Evolutionary conservation across 2,329 filamentous ascomycete genomes (phyloP).

Genomic region (Myriosclerotinia scirpicola): DNA sequence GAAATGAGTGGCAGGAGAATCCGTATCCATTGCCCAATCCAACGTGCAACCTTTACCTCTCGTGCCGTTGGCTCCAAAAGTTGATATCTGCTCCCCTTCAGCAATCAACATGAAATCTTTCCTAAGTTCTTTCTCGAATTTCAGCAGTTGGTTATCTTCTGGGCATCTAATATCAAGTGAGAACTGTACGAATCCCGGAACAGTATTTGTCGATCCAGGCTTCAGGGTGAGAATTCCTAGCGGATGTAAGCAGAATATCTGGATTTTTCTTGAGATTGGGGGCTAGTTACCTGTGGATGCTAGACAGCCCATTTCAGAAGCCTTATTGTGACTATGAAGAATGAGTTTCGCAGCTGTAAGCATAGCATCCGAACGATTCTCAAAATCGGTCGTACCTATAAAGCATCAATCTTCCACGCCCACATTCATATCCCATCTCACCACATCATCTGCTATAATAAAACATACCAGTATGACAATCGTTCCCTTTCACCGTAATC

Average conservation of each 20-base stretch:
- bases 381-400: slow-evolving; percentile 63
- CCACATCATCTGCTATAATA: neutral
- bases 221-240: slow-evolving; percentile 64
- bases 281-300: slow-evolving; percentile 49
- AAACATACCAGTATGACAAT: slow-evolving; percentile 61
- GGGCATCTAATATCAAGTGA: slow-evolving; percentile 66
- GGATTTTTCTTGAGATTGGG: neutral
- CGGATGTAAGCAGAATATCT: neutral
- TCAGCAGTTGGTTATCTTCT: slow-evolving; percentile 54
- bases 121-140: slow-evolving; percentile 57
- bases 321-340: slow-evolving; percentile 61
- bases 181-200: slow-evolving; percentile 67
- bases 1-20: slow-evolving; percentile 63
- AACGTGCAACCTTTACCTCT: slow-evolving; percentile 54
- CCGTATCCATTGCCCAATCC: slow-evolving; percentile 61
- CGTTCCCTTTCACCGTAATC: slow-evolving; percentile 63
- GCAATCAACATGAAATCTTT: slow-evolving; percentile 61
- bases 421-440: neutral
- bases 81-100: slow-evolving; percentile 53
- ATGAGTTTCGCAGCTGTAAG: slow-evolving; percentile 69
- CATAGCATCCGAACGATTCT: slow-evolving; percentile 65
- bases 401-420: neutral
- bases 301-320: slow-evolving; percentile 58
- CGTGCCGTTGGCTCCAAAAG: slow-evolving; percentile 46
- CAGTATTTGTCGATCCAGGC: slow-evolving; percentile 72